Percentiles rank a stretch among this genome's conserved stretches.
These are phyloP conservation scores for Penicillium cinerascens DNA, from an alignment of 495 filamentous ascomycete species.

Conservation along the genomic window DNA sequence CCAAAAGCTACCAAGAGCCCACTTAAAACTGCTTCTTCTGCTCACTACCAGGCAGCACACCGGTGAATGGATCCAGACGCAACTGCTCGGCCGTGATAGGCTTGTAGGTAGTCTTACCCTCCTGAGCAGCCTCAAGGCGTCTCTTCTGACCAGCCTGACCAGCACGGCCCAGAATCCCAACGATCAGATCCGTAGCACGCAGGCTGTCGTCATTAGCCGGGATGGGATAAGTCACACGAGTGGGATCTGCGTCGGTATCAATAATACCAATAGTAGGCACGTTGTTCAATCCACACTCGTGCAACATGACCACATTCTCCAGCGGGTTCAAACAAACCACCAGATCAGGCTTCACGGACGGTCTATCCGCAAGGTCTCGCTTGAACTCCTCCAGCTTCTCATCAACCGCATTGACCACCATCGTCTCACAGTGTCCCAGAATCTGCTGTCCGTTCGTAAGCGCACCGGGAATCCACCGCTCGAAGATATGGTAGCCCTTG, in stretches of 20 bases:
- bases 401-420: constrained; percentile 71
- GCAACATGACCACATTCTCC: constrained; percentile 85
- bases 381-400: constrained; percentile 61
- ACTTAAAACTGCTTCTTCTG: constrained; percentile 9
- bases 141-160: constrained; percentile 70
- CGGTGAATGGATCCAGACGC: constrained; percentile 29
- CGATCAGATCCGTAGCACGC: constrained; percentile 74
- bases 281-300: constrained; percentile 83
- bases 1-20: neutral
- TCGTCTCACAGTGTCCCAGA: constrained; percentile 59
- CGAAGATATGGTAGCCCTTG: constrained; percentile 82
- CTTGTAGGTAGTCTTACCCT: constrained; percentile 56
- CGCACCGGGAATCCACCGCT: constrained; percentile 86
- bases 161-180: constrained; percentile 78
- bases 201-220: constrained; percentile 96
- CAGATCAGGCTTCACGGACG: constrained; percentile 77
- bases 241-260: constrained; percentile 90
- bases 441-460: constrained; percentile 94
- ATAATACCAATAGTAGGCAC: constrained; percentile 94
- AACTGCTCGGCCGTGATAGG: constrained; percentile 36
- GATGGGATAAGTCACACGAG: constrained; percentile 94
- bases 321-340: constrained; percentile 89
- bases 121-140: constrained; percentile 57
- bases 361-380: constrained; percentile 54
- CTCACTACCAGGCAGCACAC: constrained; percentile 15